These are phyloP conservation scores for Mortierella sp. DNA, from an alignment of 371 early-diverging fungal species.

Conservation along the genomic window DNA sequence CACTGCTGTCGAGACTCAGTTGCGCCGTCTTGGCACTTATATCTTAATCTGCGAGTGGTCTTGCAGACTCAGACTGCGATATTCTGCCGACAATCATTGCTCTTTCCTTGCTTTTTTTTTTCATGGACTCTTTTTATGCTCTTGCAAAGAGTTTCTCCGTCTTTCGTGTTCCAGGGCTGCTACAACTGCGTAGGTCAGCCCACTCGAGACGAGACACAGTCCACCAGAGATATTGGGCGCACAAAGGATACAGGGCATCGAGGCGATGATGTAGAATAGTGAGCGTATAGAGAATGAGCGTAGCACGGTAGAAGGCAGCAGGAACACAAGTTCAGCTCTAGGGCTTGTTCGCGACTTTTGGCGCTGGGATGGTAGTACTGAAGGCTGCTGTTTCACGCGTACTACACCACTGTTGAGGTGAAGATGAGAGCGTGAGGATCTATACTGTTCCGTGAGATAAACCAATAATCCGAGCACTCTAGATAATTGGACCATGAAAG, in stretches of 20 bases:
- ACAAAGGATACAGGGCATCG: constrained; percentile 30
- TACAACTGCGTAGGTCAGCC: constrained; percentile 31
- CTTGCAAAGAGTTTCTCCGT: background rate
- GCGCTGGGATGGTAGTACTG: background rate
- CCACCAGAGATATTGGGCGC: constrained; percentile 40
- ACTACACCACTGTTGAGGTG: too few relatives aligned
- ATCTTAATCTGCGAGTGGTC: too few relatives aligned
- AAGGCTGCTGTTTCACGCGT: too few relatives aligned
- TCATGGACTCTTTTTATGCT: background rate
- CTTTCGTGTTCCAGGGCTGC: constrained; percentile 11
- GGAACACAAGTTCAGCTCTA: background rate
- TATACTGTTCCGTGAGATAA: constrained; percentile 17
- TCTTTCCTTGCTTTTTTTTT: too few relatives aligned
- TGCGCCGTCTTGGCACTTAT: too few relatives aligned
- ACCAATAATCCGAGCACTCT: constrained; percentile 23
- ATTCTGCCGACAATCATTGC: too few relatives aligned
- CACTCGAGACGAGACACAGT: constrained; percentile 30
- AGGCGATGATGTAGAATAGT: constrained; percentile 22
- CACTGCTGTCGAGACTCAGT: too few relatives aligned
- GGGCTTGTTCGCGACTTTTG: background rate
- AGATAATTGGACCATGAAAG: background rate
- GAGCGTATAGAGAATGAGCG: constrained; percentile 17
- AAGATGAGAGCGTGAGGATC: too few relatives aligned
- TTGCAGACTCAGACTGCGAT: too few relatives aligned
- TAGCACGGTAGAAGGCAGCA: constrained; percentile 12